Percentiles rank a stretch among this genome's conserved stretches.
Conservation (phyloP, 257 asterid species). For the Galeopsis tetrahit region DNA sequence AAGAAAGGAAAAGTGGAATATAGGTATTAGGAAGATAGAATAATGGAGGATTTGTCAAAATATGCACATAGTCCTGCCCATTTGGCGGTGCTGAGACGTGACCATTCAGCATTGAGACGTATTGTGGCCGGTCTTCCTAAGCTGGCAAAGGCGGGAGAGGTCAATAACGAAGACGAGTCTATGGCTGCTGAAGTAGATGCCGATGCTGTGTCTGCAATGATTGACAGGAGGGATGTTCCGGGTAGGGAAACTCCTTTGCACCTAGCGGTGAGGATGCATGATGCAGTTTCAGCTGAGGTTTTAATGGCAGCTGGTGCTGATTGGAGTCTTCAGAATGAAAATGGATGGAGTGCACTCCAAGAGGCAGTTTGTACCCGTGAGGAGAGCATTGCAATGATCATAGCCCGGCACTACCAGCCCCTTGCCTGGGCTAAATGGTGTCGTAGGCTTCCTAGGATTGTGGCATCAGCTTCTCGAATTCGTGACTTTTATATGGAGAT, state of each 20-base stretch:
- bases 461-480: constrained; percentile 83
- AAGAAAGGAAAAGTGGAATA: constrained; percentile 28
- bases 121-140: constrained; percentile 76
- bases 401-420: constrained; percentile 95
- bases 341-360: constrained; percentile 99
- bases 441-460: constrained; percentile 97
- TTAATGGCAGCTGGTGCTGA: constrained; percentile 99
- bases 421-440: constrained; percentile 99
- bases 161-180: constrained; percentile 78
- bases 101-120: constrained; percentile 62
- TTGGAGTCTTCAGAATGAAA: constrained; percentile 99
- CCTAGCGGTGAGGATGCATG: constrained; percentile 84
- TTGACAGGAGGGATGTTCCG: constrained; percentile 95
- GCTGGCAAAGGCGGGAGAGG: constrained; percentile 92
- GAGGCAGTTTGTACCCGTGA: constrained; percentile 99
- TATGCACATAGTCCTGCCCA: constrained; percentile 90
- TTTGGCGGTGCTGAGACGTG: constrained; percentile 76
- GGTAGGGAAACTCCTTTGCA: constrained; percentile 98
- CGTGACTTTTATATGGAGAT: constrained; percentile 99
- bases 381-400: constrained; percentile 93
- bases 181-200: constrained; percentile 84
- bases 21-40: constrained; percentile 29
- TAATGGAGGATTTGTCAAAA: constrained; percentile 85
- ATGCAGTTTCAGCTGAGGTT: constrained; percentile 82
- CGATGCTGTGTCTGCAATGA: constrained; percentile 71